phyloP scores from a whole-genome alignment of 2,329 filamentous ascomycete genomes.

The Xylaria sp. region DNA sequence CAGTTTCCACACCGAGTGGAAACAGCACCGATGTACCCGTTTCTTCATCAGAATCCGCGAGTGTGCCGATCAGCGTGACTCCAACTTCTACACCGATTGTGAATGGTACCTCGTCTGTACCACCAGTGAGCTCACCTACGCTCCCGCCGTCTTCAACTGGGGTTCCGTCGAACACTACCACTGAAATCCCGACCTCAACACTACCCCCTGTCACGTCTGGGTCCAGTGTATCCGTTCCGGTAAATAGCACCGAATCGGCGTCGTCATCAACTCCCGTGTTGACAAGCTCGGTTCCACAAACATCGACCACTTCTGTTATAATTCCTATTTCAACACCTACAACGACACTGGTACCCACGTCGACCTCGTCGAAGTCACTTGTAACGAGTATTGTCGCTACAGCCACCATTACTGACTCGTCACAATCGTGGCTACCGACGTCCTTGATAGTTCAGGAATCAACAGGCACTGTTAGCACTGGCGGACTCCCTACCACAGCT shows the following conservation, averaged over 20 bases:
- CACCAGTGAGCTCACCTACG: constrained; percentile 26
- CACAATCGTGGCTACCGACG: constrained; percentile 65
- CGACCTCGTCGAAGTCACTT: constrained; percentile 37
- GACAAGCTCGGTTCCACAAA: constrained; percentile 28
- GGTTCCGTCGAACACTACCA: constrained; percentile 29
- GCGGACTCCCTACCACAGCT: constrained; percentile 55
- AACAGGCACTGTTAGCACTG: constrained; percentile 54
- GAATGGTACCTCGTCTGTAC: constrained; percentile 34
- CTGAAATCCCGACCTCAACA: constrained; percentile 21
- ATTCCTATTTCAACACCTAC: constrained; percentile 32
- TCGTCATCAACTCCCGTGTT: constrained; percentile 7
- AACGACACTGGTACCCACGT: constrained; percentile 20
- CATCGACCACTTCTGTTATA: constrained; percentile 31
- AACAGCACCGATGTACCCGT: constrained; percentile 41
- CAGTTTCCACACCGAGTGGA: constrained; percentile 31
- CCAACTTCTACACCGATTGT: constrained; percentile 24
- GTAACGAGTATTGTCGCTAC: constrained; percentile 57
- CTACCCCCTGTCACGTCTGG: constrained; percentile 22
- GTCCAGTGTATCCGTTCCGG: constrained; percentile 22
- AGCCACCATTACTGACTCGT: constrained; percentile 57
- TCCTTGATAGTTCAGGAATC: constrained; percentile 69
- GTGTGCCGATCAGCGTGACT: constrained; percentile 34
- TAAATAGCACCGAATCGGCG: constrained; percentile 23
- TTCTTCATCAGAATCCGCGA: constrained; percentile 34
- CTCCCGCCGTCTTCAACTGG: constrained; percentile 15